Base-by-base conservation (phyloP, 2,329 filamentous ascomycete genomes). In the Massarina eburnea region DNA sequence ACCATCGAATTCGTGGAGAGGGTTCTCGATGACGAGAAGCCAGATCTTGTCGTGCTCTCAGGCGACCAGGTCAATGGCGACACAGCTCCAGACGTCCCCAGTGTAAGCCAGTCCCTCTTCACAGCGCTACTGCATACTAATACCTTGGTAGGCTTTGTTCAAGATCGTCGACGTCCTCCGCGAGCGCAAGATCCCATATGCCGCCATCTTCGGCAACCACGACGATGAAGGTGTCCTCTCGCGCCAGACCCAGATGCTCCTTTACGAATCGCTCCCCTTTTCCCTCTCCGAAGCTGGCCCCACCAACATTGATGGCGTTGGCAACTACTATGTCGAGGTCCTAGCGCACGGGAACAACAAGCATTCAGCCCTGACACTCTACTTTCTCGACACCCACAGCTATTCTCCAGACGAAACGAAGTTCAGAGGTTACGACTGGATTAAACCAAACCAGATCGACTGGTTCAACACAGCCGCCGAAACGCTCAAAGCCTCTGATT, bases 31-130 rank as follows among this genome's bases (percentile, higher is more conserved):
- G 88, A 96, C 42, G 94, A 99, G 75, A 91, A 89, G 68, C 94
- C 94, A 0, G 91, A 99, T 62, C 75, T 99, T 54, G 89, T 97
- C 2, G 84, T 99, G 4, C 75, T 99, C 34, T 94, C 88, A 54
- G 94, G 94, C 38, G 94, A 99, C 64, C 91, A 97, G 69, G 86
- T 97, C 46, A 97, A 99, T 59, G 94, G 94, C 39, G 92, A 95
- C 43, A 91, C 90, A 0, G 85, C 94, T 1, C 90, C 88, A 9
- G 94, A 99, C 75, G 87, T 89, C 8, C 91, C 96, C 67, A 94
- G 86, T 49, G 85, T 87, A 73, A 61, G 81, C 7, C 7, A 67
- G 12, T 9, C 14, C 2, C 26, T 29, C 6, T 32, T 7, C 3
- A 7, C 1, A 1, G 21, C 3, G 17, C 17, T 24, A 24, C 17